phyloP scores from a whole-genome alignment of 306 rosid genomes.

The Quercus mongolica region DNA sequence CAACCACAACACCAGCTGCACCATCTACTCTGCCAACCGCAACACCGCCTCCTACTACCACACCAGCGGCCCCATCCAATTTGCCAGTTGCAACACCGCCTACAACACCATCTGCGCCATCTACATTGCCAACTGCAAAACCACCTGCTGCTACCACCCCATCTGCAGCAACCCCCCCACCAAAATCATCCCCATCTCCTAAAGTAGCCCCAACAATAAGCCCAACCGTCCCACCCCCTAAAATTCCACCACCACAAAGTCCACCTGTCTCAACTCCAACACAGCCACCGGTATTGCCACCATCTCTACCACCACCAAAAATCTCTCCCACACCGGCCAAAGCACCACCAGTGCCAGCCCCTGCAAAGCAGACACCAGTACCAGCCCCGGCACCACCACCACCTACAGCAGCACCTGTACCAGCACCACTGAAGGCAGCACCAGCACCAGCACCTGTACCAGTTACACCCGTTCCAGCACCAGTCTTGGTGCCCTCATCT shows the following conservation, averaged over 20 bases:
- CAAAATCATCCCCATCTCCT: conserved; percentile 54
- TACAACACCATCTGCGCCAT: not conserved
- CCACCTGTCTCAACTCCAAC: conserved; percentile 53
- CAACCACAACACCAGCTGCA: conserved; percentile 21
- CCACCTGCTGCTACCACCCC: conserved; percentile 23
- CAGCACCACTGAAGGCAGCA: conserved; percentile 46
- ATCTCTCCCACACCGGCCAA: conserved; percentile 62
- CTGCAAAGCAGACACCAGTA: conserved; percentile 44
- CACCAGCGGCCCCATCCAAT: not conserved
- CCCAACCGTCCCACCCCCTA: conserved; percentile 51
- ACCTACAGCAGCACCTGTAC: conserved; percentile 44
- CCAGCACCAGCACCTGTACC: conserved; percentile 57
- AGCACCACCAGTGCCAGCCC: conserved; percentile 63
- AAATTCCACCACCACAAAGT: conserved; percentile 49
- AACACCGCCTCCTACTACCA: not conserved
- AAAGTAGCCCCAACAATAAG: conserved; percentile 49
- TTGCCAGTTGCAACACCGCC: not conserved
- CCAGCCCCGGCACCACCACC: conserved; percentile 37
- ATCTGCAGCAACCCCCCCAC: conserved; percentile 28
- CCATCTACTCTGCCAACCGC: not conserved
- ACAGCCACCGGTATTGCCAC: conserved; percentile 41
- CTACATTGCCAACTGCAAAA: not conserved
- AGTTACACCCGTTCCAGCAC: conserved; percentile 41
- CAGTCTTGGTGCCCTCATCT: conserved; percentile 31
- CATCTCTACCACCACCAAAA: conserved; percentile 46